Percentiles rank a stretch among this genome's conserved stretches.
Conservation (phyloP, 257 asterid species). For the Echites panduratus region DNA sequence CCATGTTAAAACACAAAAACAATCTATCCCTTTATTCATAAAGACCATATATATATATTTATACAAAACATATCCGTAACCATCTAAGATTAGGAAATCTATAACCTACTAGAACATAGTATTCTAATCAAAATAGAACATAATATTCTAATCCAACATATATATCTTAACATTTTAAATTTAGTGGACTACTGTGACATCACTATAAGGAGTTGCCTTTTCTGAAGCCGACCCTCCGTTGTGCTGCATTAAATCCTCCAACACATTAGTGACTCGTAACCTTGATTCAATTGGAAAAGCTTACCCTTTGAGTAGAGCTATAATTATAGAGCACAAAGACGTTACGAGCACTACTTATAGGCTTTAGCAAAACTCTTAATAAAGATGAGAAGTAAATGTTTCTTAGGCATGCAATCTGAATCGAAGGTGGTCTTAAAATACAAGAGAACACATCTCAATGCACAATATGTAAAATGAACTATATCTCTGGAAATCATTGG, state of each 20-base stretch:
- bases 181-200: not conserved
- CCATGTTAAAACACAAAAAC: too few relatives aligned
- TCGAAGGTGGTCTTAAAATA: not conserved
- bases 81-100: too few relatives aligned
- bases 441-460: not conserved
- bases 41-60: too few relatives aligned
- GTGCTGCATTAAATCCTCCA: not conserved
- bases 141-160: too few relatives aligned
- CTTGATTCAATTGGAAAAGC: too few relatives aligned
- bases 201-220: not conserved
- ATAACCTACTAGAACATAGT: too few relatives aligned
- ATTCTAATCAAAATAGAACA: too few relatives aligned
- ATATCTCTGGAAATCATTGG: not conserved
- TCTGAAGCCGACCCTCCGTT: not conserved
- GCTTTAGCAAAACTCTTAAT: not conserved
- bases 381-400: not conserved
- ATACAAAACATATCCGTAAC: too few relatives aligned
- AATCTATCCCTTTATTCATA: too few relatives aligned
- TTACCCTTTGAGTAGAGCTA: too few relatives aligned
- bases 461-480: not conserved
- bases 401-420: not conserved
- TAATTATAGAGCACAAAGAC: not conserved
- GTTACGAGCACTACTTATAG: too few relatives aligned
- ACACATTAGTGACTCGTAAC: not conserved
- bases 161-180: too few relatives aligned